Base-by-base conservation (phyloP, 352 stramenopile species). In the Phytophthora chlamydospora region DNA sequence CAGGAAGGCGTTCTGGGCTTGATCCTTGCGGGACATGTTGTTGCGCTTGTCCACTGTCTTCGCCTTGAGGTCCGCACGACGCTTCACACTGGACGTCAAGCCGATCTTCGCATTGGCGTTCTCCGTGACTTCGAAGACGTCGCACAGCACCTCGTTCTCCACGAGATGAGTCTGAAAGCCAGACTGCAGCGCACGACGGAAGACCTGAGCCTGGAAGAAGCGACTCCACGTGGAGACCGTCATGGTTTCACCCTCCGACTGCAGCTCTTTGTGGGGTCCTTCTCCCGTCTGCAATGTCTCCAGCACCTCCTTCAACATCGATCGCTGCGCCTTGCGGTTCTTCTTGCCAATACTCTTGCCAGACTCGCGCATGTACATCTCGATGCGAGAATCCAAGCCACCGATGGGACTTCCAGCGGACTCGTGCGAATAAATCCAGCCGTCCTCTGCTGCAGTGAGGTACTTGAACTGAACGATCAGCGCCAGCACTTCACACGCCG, bases 301-400 rank as follows among this genome's bases (percentile, higher is more conserved):
- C 36, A 90, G 58, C 21, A 90, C 80, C 39, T 88, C 78, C 48
- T 90, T 90, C 34, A 90, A 63, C 62, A 78, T 78, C 55, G 78
- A 88, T 9, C 80, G 71, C 54, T 90, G 80, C 8, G 49, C 44
- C 56, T 88, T 88, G 36, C 80, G 71, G 55, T 78, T 90, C 65
- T 90, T 90, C 63, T 90, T 90, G 54, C 80, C 80, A 17, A 90
- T 82, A 38, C 53, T 85, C 55, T 90, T 90, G 36, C 59, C 80
- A n/a, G 78, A 78, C 51, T 88, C 76, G 34, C 73, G 75, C 76
- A 90, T 87, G 55, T 79, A 88, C 31, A 51, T 50, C 50, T 76
- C 71, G 53, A 90, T 85, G 48, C 81, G 82, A 8, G 76, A 58
- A 29, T 79, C 62, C 34, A 90, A 46, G 12, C 78, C 80, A 1